phyloP scores from a whole-genome alignment of 345 rosid genomes.

The Eucalyptus marginata region DNA sequence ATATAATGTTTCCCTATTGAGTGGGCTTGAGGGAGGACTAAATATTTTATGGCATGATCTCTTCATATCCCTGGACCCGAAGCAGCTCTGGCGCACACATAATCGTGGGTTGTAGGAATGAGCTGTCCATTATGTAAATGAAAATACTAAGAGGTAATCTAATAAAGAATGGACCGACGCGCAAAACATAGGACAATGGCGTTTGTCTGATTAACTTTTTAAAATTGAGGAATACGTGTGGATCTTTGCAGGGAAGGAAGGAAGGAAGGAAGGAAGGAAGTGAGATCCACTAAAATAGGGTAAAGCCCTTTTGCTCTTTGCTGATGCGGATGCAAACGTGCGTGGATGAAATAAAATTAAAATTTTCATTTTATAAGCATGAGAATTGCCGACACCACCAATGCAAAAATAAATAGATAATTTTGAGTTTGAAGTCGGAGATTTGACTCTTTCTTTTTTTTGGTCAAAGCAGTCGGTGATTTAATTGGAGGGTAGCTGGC shows the following conservation, averaged over 20 bases:
- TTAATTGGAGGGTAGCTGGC: not conserved
- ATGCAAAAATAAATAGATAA: not conserved
- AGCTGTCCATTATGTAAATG: not conserved
- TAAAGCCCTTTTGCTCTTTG: not conserved
- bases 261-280: not conserved
- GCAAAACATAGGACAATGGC: not conserved
- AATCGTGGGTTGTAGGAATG: not conserved
- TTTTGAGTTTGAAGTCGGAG: not conserved
- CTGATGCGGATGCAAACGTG: not conserved
- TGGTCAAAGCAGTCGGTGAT: not conserved
- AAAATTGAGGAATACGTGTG: not conserved
- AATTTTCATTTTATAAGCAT: not conserved
- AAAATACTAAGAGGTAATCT: not conserved
- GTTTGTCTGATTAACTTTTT: not conserved
- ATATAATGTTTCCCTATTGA: not conserved
- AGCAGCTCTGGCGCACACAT: not conserved
- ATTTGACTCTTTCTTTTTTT: not conserved
- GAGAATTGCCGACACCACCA: not conserved
- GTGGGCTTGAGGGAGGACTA: not conserved
- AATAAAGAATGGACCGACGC: not conserved
- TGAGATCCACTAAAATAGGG: not conserved
- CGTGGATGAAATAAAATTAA: not conserved
- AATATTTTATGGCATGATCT: not conserved
- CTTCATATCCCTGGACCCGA: not conserved
- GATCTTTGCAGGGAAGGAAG: not conserved